phyloP scores from a whole-genome alignment of 2,329 filamentous ascomycete species.

The Penicillium sp. region DNA sequence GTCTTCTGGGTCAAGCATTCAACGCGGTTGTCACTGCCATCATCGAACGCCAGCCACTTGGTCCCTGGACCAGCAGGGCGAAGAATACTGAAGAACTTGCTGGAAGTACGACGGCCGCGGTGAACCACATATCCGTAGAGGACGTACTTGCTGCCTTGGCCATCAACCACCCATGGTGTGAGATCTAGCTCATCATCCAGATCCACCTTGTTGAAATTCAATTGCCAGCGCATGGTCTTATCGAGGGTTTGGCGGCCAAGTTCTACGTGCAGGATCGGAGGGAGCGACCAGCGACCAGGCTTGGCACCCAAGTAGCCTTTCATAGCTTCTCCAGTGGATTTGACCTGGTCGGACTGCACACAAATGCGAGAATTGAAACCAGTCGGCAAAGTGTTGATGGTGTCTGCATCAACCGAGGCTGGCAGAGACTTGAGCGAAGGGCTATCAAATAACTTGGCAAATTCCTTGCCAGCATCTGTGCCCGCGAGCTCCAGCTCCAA shows the following conservation, averaged over 20 bases:
- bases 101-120: slow-evolving; percentile 58
- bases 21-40: slow-evolving; percentile 57
- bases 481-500: slow-evolving; percentile 54
- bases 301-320: slow-evolving; percentile 33
- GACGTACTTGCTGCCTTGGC: slow-evolving; percentile 49
- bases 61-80: slow-evolving; percentile 57
- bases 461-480: slow-evolving; percentile 41
- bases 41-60: slow-evolving; percentile 62
- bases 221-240: slow-evolving; percentile 55
- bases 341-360: slow-evolving; percentile 40
- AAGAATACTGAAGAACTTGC: slow-evolving; percentile 61
- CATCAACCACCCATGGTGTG: slow-evolving; percentile 33
- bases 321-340: slow-evolving; percentile 40
- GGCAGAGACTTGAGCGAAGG: slow-evolving; percentile 20
- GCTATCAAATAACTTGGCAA: slow-evolving; percentile 52
- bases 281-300: slow-evolving; percentile 44
- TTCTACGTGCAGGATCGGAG: slow-evolving; percentile 56
- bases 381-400: slow-evolving; percentile 36
- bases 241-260: slow-evolving; percentile 60
- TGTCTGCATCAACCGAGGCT: slow-evolving; percentile 22
- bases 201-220: slow-evolving; percentile 57
- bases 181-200: slow-evolving; percentile 57
- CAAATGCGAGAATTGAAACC: slow-evolving; percentile 42
- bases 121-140: slow-evolving; percentile 64
- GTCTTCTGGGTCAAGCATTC: slow-evolving; percentile 58